Conservation (phyloP, 768 basidiomycete genomes). For the Russula abietina region DNA sequence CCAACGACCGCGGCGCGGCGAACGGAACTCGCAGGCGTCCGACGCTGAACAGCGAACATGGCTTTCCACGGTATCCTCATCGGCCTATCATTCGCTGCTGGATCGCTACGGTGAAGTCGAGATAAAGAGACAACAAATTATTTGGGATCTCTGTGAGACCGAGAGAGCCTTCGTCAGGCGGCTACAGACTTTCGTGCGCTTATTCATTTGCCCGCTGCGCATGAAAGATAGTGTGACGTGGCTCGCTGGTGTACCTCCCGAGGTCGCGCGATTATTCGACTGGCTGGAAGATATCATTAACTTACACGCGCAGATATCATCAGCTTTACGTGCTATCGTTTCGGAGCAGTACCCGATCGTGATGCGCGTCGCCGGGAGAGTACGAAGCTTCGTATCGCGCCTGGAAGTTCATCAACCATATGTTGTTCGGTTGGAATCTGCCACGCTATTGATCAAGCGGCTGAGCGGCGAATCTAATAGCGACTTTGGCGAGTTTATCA, state of each 20-base stretch:
- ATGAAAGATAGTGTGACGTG: slow-evolving; percentile 63
- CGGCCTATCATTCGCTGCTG: slow-evolving; percentile 35
- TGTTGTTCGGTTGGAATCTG: slow-evolving; percentile 61
- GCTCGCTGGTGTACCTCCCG: slow-evolving; percentile 73
- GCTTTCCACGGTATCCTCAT: slow-evolving; percentile 23
- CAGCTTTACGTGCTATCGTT: slow-evolving; percentile 40
- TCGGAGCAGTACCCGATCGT: slow-evolving; percentile 41
- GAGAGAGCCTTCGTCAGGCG: slow-evolving; percentile 66
- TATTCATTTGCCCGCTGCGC: slow-evolving; percentile 76
- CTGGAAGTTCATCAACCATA: slow-evolving; percentile 87
- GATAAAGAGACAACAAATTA: slow-evolving; percentile 56
- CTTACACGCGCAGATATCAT: slow-evolving; percentile 61
- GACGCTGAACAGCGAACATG: slow-evolving; percentile 22
- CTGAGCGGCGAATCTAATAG: slow-evolving; percentile 45
- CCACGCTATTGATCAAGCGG: slow-evolving; percentile 46
- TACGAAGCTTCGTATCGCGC: slow-evolving; percentile 56
- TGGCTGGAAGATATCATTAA: slow-evolving; percentile 85
- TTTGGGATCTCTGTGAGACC: slow-evolving; percentile 61
- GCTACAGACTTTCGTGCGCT: slow-evolving; percentile 56
- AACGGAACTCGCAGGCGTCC: slow-evolving; percentile 4
- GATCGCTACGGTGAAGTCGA: slow-evolving; percentile 45
- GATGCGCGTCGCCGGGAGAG: slow-evolving; percentile 48
- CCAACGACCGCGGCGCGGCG: slow-evolving; percentile 1
- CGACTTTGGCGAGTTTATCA: slow-evolving; percentile 83
- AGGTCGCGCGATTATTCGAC: slow-evolving; percentile 70